Evolutionary conservation across 495 filamentous ascomycete genomes (phyloP), one percentile per base, ranked within the genome.

Genomic region (Hypomontagnella monticulosa): DNA sequence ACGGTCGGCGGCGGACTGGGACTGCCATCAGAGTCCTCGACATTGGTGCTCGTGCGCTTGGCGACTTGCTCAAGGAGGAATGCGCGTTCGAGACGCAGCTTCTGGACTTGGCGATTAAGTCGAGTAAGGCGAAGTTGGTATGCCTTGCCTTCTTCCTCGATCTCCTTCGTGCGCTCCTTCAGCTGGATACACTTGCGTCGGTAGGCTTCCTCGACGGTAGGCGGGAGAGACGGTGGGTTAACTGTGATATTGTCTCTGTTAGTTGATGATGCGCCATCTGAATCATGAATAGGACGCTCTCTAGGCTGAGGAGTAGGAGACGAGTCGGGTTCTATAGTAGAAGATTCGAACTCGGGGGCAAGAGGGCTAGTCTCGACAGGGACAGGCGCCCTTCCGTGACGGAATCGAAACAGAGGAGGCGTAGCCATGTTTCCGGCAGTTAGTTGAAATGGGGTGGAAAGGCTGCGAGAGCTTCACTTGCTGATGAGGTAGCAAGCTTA

Each of bases 121-220:
- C 96, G 92, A n/a, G 80, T 82, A 41, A 94, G 89, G 44, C 92
- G 91, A 23, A 91, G 76, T 36, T 91, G 86, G 42, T 90, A 86
- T 15, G 89, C 80, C 55, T 96, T 92, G 71, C 97, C 96, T 66
- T 90, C 88, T 30, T 90, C 88, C 70, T 98, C 93, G 70, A 98
- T 89, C 72, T 98, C 94, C 59, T 83, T 87, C 53, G 97, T 89
- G 38, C 96, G 92, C 66, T 89, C 88, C 77, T 95, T 96, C 15
- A 99, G 87, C 65, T 95, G 89, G 79, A 97, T 93, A 76, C 96
- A 98, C 86, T 99, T 99, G 70, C 89, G 87, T 69, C 94, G 92
- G 79, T 99, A 99, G 54, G 94, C 93, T 71, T 91, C 88, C 78
- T 99, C 96, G 42, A 98, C 92, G 27, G 93, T 96, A 15, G 95